Evolutionary conservation across 345 rosid genomes (phyloP).

Genomic region (Populus pruinosa): DNA sequence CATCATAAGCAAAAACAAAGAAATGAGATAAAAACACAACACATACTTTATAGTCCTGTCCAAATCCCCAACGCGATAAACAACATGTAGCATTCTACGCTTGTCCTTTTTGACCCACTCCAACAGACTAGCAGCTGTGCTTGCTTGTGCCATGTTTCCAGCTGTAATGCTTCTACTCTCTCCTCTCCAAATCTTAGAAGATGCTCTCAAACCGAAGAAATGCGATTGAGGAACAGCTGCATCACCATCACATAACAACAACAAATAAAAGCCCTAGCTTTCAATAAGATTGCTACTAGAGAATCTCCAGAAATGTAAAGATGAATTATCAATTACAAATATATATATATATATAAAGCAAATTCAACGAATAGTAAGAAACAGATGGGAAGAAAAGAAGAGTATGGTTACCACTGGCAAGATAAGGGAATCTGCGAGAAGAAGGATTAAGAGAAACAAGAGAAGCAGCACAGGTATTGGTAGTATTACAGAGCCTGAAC

Average conservation of each 20-base stretch:
- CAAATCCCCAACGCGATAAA: slow-evolving; percentile 96
- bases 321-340: background rate
- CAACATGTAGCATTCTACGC: slow-evolving; percentile 91
- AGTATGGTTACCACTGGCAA: slow-evolving; percentile 39
- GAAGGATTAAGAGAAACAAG: slow-evolving; percentile 30
- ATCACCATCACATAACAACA: slow-evolving; percentile 8
- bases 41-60: slow-evolving; percentile 86
- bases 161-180: slow-evolving; percentile 38
- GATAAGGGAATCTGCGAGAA: slow-evolving; percentile 43
- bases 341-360: background rate
- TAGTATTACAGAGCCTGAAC: slow-evolving; percentile 33
- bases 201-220: slow-evolving; percentile 39
- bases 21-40: background rate
- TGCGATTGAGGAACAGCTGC: slow-evolving; percentile 63
- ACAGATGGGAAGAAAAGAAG: background rate
- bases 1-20: background rate
- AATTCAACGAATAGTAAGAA: background rate
- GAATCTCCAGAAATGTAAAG: background rate
- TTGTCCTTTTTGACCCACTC: slow-evolving; percentile 56
- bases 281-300: background rate
- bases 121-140: slow-evolving; percentile 50
- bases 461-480: slow-evolving; percentile 37
- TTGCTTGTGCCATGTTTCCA: slow-evolving; percentile 61
- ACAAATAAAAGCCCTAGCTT: background rate
- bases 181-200: slow-evolving; percentile 48